phyloP scores from a whole-genome alignment of 73 alveolate genomes.

The Paramecium biaurelia region DNA sequence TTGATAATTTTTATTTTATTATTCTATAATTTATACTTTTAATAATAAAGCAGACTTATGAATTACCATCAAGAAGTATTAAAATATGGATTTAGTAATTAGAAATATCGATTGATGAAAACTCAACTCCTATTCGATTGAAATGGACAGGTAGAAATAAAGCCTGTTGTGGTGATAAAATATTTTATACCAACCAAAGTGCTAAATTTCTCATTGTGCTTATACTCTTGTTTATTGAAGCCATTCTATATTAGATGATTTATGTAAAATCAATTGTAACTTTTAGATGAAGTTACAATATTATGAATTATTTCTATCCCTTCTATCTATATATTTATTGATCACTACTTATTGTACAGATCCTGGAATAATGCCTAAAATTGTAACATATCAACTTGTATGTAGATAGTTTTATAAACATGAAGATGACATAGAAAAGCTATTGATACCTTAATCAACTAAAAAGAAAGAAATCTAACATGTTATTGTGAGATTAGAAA shows the following conservation, averaged over 20 bases:
- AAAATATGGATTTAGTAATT: not conserved
- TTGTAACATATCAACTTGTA: not conserved
- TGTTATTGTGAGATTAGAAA: not conserved
- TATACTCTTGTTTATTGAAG: not conserved
- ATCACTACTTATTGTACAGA: conserved; percentile 28
- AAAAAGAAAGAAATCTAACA: not conserved
- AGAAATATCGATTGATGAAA: not conserved
- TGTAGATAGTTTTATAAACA: conserved; percentile 34
- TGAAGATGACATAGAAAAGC: not conserved
- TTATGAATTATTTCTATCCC: not conserved
- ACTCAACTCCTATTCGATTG: not conserved
- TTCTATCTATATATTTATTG: not conserved
- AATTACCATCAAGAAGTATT: not conserved
- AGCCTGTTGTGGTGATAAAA: not conserved
- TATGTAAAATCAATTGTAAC: not conserved
- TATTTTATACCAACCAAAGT: not conserved
- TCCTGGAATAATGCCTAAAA: conserved; percentile 64
- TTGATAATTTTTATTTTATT: not conserved
- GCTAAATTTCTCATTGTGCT: not conserved
- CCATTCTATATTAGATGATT: not conserved
- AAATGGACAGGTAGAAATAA: conserved; percentile 36
- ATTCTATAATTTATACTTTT: not conserved
- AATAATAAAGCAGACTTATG: not conserved
- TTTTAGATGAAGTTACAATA: not conserved
- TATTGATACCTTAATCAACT: not conserved